A percentile compares a stretch with the other conserved stretches of the same genome.
These are phyloP conservation scores for Auriscalpium vulgare DNA, from an alignment of 768 basidiomycete species.

Conservation along the genomic window DNA sequence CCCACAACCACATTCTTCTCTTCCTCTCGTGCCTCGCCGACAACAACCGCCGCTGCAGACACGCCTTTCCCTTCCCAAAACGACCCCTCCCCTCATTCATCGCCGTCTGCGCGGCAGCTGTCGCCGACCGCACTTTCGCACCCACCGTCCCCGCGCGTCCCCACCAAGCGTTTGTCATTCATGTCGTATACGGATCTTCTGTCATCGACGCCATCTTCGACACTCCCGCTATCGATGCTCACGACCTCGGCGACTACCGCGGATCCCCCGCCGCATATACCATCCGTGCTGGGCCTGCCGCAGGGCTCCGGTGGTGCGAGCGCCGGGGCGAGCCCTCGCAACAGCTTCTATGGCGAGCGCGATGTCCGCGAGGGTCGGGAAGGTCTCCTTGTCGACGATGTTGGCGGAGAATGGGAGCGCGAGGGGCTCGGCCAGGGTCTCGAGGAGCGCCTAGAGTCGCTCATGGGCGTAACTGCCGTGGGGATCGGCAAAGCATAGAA, in stretches of 20 bases:
- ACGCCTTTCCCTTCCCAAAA: not conserved
- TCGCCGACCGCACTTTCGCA: slow-evolving; percentile 28
- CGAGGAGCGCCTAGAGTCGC: slow-evolving; percentile 71
- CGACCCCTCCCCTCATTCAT: slow-evolving; percentile 14
- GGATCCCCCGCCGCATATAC: slow-evolving; percentile 71
- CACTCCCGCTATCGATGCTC: slow-evolving; percentile 63
- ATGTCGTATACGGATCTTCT: slow-evolving; percentile 85
- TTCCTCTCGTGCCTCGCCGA: slow-evolving; percentile 10
- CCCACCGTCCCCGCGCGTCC: slow-evolving; percentile 35
- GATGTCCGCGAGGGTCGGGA: slow-evolving; percentile 13
- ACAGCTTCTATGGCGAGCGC: slow-evolving; percentile 13
- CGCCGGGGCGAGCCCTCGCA: slow-evolving; percentile 17
- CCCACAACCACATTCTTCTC: slow-evolving; percentile 16
- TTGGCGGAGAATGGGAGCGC: slow-evolving; percentile 82
- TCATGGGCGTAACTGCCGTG: slow-evolving; percentile 25
- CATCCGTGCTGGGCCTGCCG: slow-evolving; percentile 43
- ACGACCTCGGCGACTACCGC: slow-evolving; percentile 50
- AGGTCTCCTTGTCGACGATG: slow-evolving; percentile 43
- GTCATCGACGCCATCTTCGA: slow-evolving; percentile 64
- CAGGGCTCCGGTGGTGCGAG: slow-evolving; percentile 23
- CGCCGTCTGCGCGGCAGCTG: slow-evolving; percentile 15
- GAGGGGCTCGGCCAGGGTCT: slow-evolving; percentile 77
- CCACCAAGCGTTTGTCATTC: slow-evolving; percentile 75
- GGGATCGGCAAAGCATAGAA: slow-evolving; percentile 10
- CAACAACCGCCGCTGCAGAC: not conserved